Base-by-base conservation (phyloP, 805 yeast genomes). In the Nakazawaea ernobii region DNA sequence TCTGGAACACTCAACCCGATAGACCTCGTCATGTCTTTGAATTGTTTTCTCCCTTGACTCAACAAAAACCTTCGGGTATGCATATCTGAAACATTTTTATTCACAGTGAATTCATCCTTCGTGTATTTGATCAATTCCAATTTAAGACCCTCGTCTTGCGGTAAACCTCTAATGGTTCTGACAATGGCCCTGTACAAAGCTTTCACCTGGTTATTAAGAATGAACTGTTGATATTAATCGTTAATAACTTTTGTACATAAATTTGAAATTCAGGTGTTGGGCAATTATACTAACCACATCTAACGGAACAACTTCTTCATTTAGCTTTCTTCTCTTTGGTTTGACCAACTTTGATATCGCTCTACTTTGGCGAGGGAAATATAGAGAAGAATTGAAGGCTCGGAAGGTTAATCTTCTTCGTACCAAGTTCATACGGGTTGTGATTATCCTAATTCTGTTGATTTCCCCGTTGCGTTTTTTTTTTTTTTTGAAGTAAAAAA, bases 41-140 rank as follows among this genome's bases (percentile, higher is more conserved):
- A 67, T 44, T 66, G 64, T 38, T 62, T 52, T 15, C 58, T 53
- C 1, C 69, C 73, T 35, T 60, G 64, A 4, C 63, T 56, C 4
- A 67, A 47, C 24, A 66, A 52, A 4, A 66, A 62, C 33, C 58
- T 49, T 45, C 58, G 55, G 15, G 56, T 49, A 24, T 59, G 60
- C 7, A 50, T 39, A 42, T 66, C 69, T 5, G 44, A 47, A 9
- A 62, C 63, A 24, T 51, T 24, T 8, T 46, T 45, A 14, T 57
- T 42, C 1, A 64, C 46, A 15, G 32, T 42, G 52, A 64, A 67
- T 49, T 67, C 73, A 1, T 60, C 59, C 39, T 62, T 65, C 20
- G 64, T 57, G 46, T 57, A 65, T 2, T 30, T 41, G 6, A 53
- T 32, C 11, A 67, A 49, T 37, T 66, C 70, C 1, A 26, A 14